Base-by-base conservation (phyloP, 2,329 filamentous ascomycete genomes). In the Alternaria ventricosa region DNA sequence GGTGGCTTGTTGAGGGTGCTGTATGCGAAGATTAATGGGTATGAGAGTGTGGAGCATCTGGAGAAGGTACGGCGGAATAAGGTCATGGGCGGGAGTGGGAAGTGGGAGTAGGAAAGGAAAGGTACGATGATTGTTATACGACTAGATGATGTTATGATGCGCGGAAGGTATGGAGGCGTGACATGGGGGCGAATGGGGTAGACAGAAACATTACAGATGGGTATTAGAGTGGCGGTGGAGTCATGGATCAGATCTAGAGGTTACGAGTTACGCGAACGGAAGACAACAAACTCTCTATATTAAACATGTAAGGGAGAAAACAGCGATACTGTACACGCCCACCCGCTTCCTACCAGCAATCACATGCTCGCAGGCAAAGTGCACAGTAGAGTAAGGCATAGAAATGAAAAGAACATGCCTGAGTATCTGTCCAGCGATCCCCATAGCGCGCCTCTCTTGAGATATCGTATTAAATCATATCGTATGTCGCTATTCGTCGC, bases 1-100 rank as follows among this genome's bases (percentile, higher is more conserved):
- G 94, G 92, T 0, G 82, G 87, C 22, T 80, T 84, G 10, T 81
- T 97, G 66, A 91, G 93, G 76, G 90, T 86, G 85, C 65, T 92
- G 1, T 92, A 96, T 79, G 87, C 86, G 3, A 83, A 83, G 56
- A 75, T 92, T 25, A 94, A 93, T 75, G 89, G 90, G 1, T 66
- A 68, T 18, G 75, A 76, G 56, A 60, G 66, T 36, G 69, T 72
- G 44, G 70, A 70, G 23, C 65, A 65, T n/a, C 33, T 67, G 53
- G 66, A 69, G 23, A 71, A 71, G 53, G 56, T 57, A 12, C 67
- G 69, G 50, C 66, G 68, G 55, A 70, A 65, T 11, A 65, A 63
- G 58, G 67, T 63, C 49, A 71, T 70, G 66, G 68, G 57, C 1
- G 56, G 45, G 20, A 60, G 60, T 44, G 66, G 67, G 13, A 73